These are phyloP conservation scores for Pythium folliculosum DNA, from an alignment of 352 stramenopile species.

Conservation along the genomic window DNA sequence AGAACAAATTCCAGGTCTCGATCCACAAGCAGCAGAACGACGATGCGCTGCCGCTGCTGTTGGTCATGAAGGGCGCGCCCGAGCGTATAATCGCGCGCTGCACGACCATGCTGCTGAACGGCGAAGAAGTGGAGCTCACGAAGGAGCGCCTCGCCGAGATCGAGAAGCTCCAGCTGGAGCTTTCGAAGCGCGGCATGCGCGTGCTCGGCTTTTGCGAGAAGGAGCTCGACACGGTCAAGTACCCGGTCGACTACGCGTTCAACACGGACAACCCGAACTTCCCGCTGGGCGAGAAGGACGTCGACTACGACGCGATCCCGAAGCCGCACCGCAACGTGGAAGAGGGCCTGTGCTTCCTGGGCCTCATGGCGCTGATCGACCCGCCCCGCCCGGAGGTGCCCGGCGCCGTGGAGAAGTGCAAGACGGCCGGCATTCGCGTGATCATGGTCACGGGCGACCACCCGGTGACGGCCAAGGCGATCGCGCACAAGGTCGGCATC, in stretches of 20 bases:
- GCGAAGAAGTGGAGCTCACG: conserved; percentile 43
- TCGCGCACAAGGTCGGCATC: conserved; percentile 93
- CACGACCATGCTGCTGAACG: conserved; percentile 62
- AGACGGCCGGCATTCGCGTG: conserved; percentile 72
- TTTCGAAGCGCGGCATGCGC: conserved; percentile 55
- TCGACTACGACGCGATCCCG: conserved; percentile 67
- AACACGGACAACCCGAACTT: conserved; percentile 33
- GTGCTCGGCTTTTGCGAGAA: conserved; percentile 58
- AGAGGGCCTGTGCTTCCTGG: conserved; percentile 75
- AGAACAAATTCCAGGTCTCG: conserved; percentile 48
- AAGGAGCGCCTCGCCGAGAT: conserved; percentile 38
- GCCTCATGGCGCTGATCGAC: conserved; percentile 90
- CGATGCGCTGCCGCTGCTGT: conserved; percentile 18
- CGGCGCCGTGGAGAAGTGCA: conserved; percentile 66
- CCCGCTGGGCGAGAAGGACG: conserved; percentile 57
- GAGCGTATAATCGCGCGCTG: conserved; percentile 87
- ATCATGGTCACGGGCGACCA: conserved; percentile 88
- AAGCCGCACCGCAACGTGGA: conserved; percentile 76
- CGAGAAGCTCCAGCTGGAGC: conserved; percentile 56
- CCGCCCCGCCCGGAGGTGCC: conserved; percentile 66
- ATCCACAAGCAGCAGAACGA: conserved; percentile 43
- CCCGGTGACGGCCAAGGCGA: conserved; percentile 76
- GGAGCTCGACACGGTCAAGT: conserved; percentile 25
- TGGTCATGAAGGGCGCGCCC: conserved; percentile 91
- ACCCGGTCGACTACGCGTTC: conserved; percentile 32